A percentile compares a stretch with the other conserved stretches of the same genome.
Evolutionary conservation across 2,329 filamentous ascomycete species (phyloP).

Genomic region (Trichoderma simmonsii): DNA sequence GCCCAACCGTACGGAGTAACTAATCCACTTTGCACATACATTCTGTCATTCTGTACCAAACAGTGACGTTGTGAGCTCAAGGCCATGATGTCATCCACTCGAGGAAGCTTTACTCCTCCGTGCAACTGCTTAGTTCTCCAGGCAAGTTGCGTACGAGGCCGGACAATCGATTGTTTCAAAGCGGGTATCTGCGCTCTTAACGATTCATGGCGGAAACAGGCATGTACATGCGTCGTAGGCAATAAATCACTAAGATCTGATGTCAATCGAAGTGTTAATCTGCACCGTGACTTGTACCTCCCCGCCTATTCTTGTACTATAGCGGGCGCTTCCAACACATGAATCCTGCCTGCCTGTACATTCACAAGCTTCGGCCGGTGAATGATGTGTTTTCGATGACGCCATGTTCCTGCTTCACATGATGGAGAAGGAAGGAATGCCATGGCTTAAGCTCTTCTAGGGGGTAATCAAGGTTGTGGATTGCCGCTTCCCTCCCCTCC

Average conservation of each 20-base stretch:
- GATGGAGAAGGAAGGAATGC: conserved; percentile 9
- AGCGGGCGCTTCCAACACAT: background rate
- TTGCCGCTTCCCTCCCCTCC: background rate
- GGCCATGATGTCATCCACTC: conserved; percentile 11
- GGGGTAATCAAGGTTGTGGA: background rate
- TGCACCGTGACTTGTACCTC: background rate
- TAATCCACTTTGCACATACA: background rate
- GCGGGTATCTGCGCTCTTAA: background rate
- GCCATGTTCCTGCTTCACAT: conserved; percentile 19
- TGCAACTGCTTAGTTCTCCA: background rate
- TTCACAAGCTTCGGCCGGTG: background rate
- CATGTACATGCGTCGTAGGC: background rate
- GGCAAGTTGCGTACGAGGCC: background rate
- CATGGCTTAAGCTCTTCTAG: conserved; percentile 1
- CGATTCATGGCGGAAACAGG: background rate
- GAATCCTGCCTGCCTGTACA: background rate
- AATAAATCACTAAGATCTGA: background rate
- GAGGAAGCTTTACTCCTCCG: background rate
- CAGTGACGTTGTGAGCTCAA: conserved; percentile 3
- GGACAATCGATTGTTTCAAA: background rate
- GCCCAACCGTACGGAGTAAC: background rate
- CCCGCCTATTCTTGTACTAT: background rate
- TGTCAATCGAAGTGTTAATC: background rate
- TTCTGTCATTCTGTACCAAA: background rate
- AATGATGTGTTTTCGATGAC: conserved; percentile 14